Evolutionary conservation across 192 early-diverging fungal genomes (phyloP), one percentile per base, ranked within the genome.

Genomic region (Paraglomus brasilianum): DNA sequence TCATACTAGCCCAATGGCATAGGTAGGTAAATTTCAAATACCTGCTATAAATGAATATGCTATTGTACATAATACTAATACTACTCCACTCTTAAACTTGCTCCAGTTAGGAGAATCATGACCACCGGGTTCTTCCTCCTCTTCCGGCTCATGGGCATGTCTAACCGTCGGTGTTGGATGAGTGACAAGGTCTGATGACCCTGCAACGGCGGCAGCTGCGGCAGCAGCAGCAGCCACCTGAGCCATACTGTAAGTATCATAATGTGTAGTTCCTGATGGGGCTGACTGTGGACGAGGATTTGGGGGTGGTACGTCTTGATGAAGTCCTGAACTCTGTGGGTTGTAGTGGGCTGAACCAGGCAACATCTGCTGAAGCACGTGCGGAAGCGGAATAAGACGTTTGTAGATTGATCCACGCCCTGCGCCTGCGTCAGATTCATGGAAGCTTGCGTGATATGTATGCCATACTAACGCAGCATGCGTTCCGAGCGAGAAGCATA

Each of bases 71-170:
- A 74, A 78, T 40, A 95, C 78, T 44, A 98, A 78, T 47, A 98
- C 87, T 21, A 89, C 77, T 22, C 85, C 86, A 66, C 86, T 88
- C 78, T 92, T 93, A 47, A 75, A 55, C 51, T 90, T 89, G 72
- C 87, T 86, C 96, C 96, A 98, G 73, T 94, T 93, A 46, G 96
- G 94, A 55, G 90, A 88, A 71, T 94, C 93, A 70, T 98, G 96
- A 21, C 93, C 94, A 38, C 82, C 81, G 17, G 74, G 78, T 46
- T 75, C 87, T 14, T 85, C 88, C 8, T 85, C 86, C 10, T 86
- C 88, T 8, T 85, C 89, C 8, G 80, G 86, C 41, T 82, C 80
- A 30, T 80, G 80, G 1, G 81, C 80, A 56, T 75, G 67, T 44
- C 69, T 74, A 50, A 66, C 70, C 67, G 66, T 72, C 22, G 69